Evolutionary conservation across 2,329 filamentous ascomycete genomes (phyloP).

Genomic region (Pseudocercospora fuligena): DNA sequence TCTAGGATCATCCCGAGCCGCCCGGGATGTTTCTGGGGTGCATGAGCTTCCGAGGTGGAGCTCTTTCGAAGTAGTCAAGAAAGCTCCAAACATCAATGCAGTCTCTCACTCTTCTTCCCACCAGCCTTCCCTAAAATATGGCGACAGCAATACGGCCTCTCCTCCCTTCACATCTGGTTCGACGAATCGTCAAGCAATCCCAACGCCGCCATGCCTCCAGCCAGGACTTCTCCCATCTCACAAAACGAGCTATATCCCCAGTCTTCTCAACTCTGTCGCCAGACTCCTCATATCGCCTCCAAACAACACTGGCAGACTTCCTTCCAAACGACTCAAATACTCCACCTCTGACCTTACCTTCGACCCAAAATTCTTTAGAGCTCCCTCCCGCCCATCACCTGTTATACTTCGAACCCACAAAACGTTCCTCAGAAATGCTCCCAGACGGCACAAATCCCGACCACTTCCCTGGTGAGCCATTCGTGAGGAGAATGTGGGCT

Average conservation of each 20-base stretch:
- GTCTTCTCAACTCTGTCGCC: constrained; percentile 64
- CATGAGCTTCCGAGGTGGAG: constrained; percentile 5
- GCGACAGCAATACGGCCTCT: background rate
- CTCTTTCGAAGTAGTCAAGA: background rate
- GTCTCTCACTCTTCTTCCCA: background rate
- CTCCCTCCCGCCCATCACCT: constrained; percentile 77
- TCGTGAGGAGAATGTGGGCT: constrained; percentile 83
- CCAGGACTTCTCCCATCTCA: constrained; percentile 43
- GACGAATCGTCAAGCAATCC: background rate
- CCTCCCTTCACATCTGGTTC: background rate
- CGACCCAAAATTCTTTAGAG: constrained; percentile 34
- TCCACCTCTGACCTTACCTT: constrained; percentile 39
- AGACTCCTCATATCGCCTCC: constrained; percentile 29
- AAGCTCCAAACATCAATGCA: background rate
- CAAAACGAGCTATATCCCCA: constrained; percentile 53
- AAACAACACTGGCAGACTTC: constrained; percentile 27
- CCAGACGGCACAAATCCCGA: constrained; percentile 83
- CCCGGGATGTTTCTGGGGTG: background rate
- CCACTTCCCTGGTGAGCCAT: constrained; percentile 75
- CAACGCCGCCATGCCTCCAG: background rate
- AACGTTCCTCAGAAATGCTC: constrained; percentile 66
- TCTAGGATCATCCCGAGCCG: background rate
- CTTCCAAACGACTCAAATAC: constrained; percentile 29
- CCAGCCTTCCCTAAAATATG: background rate
- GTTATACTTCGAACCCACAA: constrained; percentile 80